A percentile compares a stretch with the other conserved stretches of the same genome.
These are phyloP conservation scores for Yamadazyma buinensis DNA, from an alignment of 1,139 yeast genomes.

Conservation along the genomic window DNA sequence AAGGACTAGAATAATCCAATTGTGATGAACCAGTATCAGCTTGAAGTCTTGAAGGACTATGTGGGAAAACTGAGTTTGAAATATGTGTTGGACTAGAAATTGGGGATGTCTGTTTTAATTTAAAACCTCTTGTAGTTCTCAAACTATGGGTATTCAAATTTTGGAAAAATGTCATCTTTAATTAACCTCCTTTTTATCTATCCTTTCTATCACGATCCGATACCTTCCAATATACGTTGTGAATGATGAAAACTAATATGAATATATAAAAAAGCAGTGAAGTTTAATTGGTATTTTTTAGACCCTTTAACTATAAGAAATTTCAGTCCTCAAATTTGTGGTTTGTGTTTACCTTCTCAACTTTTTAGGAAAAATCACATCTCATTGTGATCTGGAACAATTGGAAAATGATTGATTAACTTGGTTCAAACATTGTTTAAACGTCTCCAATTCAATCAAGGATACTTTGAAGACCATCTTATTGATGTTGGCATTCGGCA, in stretches of 20 bases:
- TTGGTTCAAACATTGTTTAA: no score
- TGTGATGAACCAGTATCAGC: constrained; percentile 6
- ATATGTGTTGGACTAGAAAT: constrained; percentile 41
- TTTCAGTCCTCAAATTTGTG: constrained; percentile 3
- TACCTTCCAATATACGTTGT: no score
- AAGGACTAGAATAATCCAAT: constrained; percentile 9
- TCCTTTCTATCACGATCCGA: no score
- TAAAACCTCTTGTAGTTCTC: constrained; percentile 53
- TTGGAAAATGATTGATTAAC: not conserved
- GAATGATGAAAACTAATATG: no score
- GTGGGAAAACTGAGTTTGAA: constrained; percentile 32
- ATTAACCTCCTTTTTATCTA: no score
- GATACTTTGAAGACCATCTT: no score
- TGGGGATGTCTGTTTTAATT: constrained; percentile 40
- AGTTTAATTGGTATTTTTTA: not conserved
- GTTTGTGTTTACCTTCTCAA: constrained; percentile 5
- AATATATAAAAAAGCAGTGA: no score
- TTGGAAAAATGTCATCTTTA: constrained; percentile 34
- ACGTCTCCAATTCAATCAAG: no score
- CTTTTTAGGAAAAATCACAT: constrained; percentile 8
- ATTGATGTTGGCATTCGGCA: no score
- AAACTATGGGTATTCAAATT: constrained; percentile 56
- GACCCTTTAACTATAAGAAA: constrained; percentile 5
- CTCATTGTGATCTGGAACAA: not conserved
- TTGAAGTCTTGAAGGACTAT: constrained; percentile 18